phyloP scores from a whole-genome alignment of 352 stramenopile genomes.

The Pythium scleroteichum region DNA sequence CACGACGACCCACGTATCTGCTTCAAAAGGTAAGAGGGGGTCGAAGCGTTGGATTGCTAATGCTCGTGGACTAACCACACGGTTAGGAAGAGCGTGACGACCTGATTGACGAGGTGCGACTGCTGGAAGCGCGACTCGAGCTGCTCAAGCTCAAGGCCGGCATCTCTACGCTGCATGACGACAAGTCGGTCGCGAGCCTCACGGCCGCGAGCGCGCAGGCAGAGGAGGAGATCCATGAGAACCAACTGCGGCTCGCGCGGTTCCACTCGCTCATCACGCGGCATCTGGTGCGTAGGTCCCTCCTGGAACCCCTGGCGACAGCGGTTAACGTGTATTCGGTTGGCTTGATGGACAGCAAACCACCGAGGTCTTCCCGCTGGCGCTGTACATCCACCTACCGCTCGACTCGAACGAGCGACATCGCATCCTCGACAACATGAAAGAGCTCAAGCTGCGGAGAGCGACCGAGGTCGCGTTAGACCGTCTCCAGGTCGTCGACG shows the following conservation, averaged over 20 bases:
- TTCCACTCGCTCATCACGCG: constrained; percentile 19
- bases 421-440: constrained; percentile 9
- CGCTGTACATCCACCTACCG: constrained; percentile 15
- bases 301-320: too few species aligned
- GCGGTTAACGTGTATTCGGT: too few species aligned
- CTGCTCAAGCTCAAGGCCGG: constrained; percentile 22
- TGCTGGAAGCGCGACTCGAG: constrained; percentile 15
- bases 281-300: constrained; percentile 7
- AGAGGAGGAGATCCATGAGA: constrained; percentile 16
- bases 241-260: constrained; percentile 9
- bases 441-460: constrained; percentile 13
- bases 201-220: background rate
- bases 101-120: constrained; percentile 7
- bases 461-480: constrained; percentile 6
- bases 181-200: constrained; percentile 19
- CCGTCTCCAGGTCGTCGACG: constrained; percentile 4
- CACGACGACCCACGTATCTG: constrained; percentile 15
- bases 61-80: too few species aligned
- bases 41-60: too few species aligned
- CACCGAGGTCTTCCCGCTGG: constrained; percentile 13
- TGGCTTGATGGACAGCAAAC: too few species aligned
- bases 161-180: constrained; percentile 10
- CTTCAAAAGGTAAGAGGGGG: constrained; percentile 18
- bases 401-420: background rate
- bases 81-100: constrained; percentile 19